phyloP scores from a whole-genome alignment of 2,329 filamentous ascomycete species.

The Trichoderma semiorbis region DNA sequence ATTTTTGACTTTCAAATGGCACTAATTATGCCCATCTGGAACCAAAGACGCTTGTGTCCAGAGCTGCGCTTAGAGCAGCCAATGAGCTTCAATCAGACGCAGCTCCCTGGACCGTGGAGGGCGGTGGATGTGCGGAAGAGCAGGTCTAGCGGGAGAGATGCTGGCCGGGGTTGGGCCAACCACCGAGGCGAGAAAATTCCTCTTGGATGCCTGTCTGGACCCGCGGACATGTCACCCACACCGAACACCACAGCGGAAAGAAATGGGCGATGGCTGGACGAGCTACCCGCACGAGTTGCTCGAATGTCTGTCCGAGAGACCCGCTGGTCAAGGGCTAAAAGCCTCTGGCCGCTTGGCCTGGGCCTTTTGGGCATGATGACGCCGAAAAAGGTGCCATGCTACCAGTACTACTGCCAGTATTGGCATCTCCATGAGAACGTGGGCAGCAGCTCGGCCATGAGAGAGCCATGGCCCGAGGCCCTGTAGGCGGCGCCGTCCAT shows the following conservation, averaged over 20 bases:
- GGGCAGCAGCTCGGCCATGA: not conserved
- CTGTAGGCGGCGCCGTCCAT: constrained; percentile 2
- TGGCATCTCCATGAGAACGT: not conserved
- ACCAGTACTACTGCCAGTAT: not conserved
- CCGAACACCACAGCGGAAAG: constrained; percentile 8
- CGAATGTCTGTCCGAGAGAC: not conserved
- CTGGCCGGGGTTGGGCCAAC: constrained; percentile 17
- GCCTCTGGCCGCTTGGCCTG: constrained; percentile 1
- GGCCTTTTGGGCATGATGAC: not conserved
- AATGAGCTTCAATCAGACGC: constrained; percentile 37
- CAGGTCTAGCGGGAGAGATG: constrained; percentile 21
- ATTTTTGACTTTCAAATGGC: constrained; percentile 36
- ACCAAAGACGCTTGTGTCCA: constrained; percentile 24
- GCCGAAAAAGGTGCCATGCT: not conserved
- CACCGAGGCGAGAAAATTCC: constrained; percentile 11
- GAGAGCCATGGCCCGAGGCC: not conserved
- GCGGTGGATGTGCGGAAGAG: constrained; percentile 30
- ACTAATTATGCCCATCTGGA: constrained; percentile 25
- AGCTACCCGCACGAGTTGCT: not conserved
- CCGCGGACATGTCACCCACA: constrained; percentile 17
- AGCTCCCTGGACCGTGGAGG: constrained; percentile 18
- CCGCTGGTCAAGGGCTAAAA: constrained; percentile 1
- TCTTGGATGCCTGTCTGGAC: constrained; percentile 13
- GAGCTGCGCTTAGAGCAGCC: constrained; percentile 47
- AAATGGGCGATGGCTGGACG: not conserved